phyloP scores from a whole-genome alignment of 441 rosid genomes.

The Mallotus repandus region DNA sequence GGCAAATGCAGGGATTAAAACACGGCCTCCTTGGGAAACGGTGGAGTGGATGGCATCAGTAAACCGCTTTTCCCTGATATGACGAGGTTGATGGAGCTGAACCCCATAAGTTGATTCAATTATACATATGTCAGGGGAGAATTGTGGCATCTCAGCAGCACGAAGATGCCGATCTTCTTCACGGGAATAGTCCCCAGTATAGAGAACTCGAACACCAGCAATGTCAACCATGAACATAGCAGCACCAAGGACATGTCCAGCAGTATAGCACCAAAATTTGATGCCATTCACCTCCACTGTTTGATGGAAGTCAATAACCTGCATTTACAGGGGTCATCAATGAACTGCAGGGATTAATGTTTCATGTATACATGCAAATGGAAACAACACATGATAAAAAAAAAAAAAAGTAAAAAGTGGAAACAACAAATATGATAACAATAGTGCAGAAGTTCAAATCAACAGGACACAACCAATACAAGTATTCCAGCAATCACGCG shows the following conservation, averaged over 20 bases:
- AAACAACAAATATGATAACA: no score
- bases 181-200: slow-evolving; percentile 92
- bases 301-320: slow-evolving; percentile 96
- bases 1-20: slow-evolving; percentile 85
- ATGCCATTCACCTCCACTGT: slow-evolving; percentile 87
- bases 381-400: no score
- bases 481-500: neutral
- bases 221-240: slow-evolving; percentile 98
- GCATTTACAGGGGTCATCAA: slow-evolving; percentile 8
- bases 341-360: neutral
- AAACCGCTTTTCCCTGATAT: slow-evolving; percentile 83
- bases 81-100: slow-evolving; percentile 89
- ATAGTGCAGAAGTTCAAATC: neutral
- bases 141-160: slow-evolving; percentile 94
- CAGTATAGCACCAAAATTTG: slow-evolving; percentile 95
- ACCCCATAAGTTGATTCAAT: slow-evolving; percentile 94
- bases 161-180: slow-evolving; percentile 93
- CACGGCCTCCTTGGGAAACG: slow-evolving; percentile 84
- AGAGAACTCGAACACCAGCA: slow-evolving; percentile 85
- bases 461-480: neutral
- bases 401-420: no score
- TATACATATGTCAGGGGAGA: slow-evolving; percentile 91
- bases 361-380: neutral
- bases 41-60: slow-evolving; percentile 87
- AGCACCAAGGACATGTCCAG: slow-evolving; percentile 98